These are phyloP conservation scores for Penstemon barbatus DNA, from an alignment of 257 asterid species.

Conservation along the genomic window DNA sequence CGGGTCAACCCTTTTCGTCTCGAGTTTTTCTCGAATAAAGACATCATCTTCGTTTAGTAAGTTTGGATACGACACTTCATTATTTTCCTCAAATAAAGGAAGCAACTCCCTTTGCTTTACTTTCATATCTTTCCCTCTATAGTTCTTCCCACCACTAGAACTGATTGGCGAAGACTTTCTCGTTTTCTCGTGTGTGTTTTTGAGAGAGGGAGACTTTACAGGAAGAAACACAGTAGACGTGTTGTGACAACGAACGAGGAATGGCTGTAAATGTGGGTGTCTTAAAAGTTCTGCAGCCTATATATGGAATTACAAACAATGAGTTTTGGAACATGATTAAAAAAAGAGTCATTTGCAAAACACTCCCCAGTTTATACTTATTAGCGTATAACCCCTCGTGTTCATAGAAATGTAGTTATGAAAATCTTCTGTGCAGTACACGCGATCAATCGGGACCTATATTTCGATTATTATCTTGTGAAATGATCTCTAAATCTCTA, in stretches of 20 bases:
- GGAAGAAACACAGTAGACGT: constrained; percentile 82
- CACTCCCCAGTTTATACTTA: no score
- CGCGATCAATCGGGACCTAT: no score
- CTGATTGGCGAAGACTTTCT: constrained; percentile 42
- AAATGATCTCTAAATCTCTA: no score
- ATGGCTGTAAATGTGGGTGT: constrained; percentile 89
- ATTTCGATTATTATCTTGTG: no score
- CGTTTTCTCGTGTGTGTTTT: constrained; percentile 40
- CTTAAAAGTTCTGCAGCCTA: constrained; percentile 90
- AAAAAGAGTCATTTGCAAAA: background rate
- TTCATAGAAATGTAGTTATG: no score
- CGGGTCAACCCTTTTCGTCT: constrained; percentile 46
- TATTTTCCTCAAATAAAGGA: constrained; percentile 57
- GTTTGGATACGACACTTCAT: constrained; percentile 38
- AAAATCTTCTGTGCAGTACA: no score
- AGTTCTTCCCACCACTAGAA: constrained; percentile 44
- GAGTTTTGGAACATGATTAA: background rate
- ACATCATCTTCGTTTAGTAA: constrained; percentile 35
- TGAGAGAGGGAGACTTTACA: constrained; percentile 85
- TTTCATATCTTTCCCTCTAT: constrained; percentile 39
- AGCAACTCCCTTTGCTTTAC: constrained; percentile 52
- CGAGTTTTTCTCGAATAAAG: constrained; percentile 37
- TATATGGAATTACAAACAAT: constrained; percentile 11
- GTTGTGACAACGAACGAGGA: constrained; percentile 72
- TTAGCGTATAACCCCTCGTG: no score